A percentile compares a stretch with the other conserved stretches of the same genome.
Evolutionary conservation across 2,329 filamentous ascomycete genomes (phyloP).

Genomic region (Scedosporium minutisporum): DNA sequence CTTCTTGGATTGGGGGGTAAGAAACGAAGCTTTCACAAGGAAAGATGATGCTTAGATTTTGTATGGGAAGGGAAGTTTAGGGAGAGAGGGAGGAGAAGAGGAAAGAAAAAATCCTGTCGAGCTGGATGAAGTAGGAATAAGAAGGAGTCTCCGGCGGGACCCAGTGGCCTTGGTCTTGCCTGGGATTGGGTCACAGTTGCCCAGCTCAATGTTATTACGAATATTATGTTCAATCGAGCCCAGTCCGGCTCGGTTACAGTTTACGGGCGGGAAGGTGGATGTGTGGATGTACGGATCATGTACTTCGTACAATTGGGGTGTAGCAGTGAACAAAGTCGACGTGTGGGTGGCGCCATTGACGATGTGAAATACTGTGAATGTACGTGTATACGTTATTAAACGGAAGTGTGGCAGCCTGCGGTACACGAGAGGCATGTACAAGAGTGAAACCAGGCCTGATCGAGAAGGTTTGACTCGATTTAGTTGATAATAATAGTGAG

Average conservation of each 20-base stretch:
- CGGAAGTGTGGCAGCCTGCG: background rate
- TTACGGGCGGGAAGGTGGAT: background rate
- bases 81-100: background rate
- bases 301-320: too few relatives aligned
- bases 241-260: background rate
- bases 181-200: constrained; percentile 1
- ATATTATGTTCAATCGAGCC: background rate
- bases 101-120: background rate
- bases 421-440: background rate
- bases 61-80: background rate
- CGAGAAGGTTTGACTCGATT: background rate
- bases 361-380: background rate
- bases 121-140: background rate
- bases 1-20: background rate
- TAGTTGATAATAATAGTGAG: background rate
- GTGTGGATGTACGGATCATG: too few relatives aligned
- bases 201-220: background rate
- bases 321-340: too few relatives aligned
- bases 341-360: background rate
- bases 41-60: background rate
- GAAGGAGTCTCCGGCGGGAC: background rate
- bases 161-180: background rate
- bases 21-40: background rate
- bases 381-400: background rate
- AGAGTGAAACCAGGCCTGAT: background rate